Percentiles rank a stretch among this genome's conserved stretches.
Conservation (phyloP, 116 monocot genomes). For the Papilionanthe hybrid region DNA sequence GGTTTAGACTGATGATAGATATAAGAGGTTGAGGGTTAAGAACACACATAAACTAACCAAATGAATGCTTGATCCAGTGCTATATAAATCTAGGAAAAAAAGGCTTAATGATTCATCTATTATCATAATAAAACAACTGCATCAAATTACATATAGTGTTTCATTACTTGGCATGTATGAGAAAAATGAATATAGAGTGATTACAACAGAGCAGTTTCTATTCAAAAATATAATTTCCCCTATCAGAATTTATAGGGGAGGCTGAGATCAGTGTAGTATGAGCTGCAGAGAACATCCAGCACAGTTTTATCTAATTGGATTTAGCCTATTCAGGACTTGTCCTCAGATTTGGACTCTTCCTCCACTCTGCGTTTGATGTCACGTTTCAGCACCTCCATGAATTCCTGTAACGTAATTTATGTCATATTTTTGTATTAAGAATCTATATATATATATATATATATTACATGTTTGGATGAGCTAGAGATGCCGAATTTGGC, state of each 20-base stretch:
- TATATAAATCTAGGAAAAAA: too few species aligned
- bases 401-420: conserved; percentile 12
- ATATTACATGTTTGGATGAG: too few species aligned
- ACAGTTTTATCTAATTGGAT: too few species aligned
- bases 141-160: neutral
- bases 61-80: too few species aligned
- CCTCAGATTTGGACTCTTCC: neutral
- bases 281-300: neutral
- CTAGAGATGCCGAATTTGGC: too few species aligned
- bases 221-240: neutral
- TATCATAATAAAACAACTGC: neutral
- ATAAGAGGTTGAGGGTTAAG: too few species aligned
- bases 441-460: too few species aligned
- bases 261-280: neutral
- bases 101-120: too few species aligned
- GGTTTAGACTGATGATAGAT: too few species aligned
- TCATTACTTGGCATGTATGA: neutral
- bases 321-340: neutral
- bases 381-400: conserved; percentile 11
- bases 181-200: neutral
- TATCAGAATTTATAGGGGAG: neutral
- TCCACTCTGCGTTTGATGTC: conserved; percentile 16
- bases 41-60: too few species aligned
- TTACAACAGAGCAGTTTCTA: neutral
- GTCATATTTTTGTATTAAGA: too few species aligned